Evolutionary conservation across 371 early-diverging fungal genomes (phyloP).

Genomic region (Syncephalastrum racemosum): DNA sequence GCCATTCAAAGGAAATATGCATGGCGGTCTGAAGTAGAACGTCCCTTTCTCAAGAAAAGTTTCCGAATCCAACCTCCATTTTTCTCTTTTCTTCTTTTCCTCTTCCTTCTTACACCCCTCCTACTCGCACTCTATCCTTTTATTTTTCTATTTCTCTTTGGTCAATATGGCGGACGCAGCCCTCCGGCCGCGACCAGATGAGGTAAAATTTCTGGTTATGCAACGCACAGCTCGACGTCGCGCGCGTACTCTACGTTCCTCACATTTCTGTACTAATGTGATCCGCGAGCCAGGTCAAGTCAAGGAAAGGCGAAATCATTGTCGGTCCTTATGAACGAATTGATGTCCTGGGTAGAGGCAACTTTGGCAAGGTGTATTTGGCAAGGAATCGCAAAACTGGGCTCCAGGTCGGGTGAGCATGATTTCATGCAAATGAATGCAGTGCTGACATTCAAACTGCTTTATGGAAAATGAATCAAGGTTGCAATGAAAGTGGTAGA

Average conservation of each 20-base stretch:
- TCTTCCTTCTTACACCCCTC: not conserved
- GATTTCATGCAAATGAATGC: not conserved
- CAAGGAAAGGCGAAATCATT: slow-evolving; percentile 13
- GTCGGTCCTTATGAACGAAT: slow-evolving; percentile 34
- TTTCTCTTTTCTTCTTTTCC: slow-evolving; percentile 8
- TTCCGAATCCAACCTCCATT: slow-evolving; percentile 8
- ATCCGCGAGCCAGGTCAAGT: slow-evolving; percentile 2
- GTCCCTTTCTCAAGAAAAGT: slow-evolving; percentile 8
- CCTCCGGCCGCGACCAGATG: slow-evolving; percentile 3
- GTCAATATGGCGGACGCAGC: too few species aligned
- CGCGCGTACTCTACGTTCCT: not conserved
- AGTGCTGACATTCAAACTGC: not conserved
- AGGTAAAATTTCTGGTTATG: slow-evolving; percentile 4
- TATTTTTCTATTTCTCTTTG: too few species aligned
- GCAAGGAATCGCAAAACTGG: slow-evolving; percentile 60
- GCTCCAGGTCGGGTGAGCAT: slow-evolving; percentile 52
- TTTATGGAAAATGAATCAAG: slow-evolving; percentile 18
- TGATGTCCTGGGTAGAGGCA: slow-evolving; percentile 77
- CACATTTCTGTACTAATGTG: too few species aligned
- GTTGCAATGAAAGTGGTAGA: slow-evolving; percentile 66
- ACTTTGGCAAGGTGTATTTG: slow-evolving; percentile 83
- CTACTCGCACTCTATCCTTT: too few species aligned
- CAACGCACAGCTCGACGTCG: not conserved
- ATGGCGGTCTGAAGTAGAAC: slow-evolving; percentile 13
- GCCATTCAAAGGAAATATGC: slow-evolving; percentile 1